phyloP scores from a whole-genome alignment of 2,329 filamentous ascomycete species.

The Coniochaeta sp. region DNA sequence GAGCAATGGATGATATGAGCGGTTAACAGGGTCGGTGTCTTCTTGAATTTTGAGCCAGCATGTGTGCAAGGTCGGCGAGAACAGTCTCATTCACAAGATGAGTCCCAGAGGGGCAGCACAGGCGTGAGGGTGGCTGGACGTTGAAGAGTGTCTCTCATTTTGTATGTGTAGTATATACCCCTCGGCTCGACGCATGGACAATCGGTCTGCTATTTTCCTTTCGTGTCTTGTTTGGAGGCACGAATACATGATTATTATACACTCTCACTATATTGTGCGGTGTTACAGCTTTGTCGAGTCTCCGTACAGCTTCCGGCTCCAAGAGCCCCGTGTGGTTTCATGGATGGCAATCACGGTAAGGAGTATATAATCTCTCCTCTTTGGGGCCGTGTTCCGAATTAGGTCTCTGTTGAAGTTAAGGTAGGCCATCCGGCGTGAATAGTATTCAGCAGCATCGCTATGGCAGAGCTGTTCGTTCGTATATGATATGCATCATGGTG shows the following conservation, averaged over 20 bases:
- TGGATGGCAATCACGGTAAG: too few species aligned
- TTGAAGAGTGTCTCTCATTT: constrained; percentile 1
- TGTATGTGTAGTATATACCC: constrained; percentile 3
- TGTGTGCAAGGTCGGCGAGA: neutral
- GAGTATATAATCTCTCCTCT: too few species aligned
- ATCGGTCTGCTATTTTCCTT: neutral
- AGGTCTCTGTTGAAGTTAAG: too few species aligned
- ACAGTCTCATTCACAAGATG: neutral
- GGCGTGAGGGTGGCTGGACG: neutral
- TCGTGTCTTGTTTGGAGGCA: neutral
- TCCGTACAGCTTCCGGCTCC: too few species aligned
- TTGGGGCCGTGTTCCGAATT: too few species aligned
- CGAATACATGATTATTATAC: neutral
- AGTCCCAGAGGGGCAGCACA: neutral
- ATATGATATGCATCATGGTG: too few species aligned
- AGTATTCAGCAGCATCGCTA: too few species aligned
- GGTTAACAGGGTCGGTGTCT: neutral
- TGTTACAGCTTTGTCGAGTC: neutral
- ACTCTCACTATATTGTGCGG: neutral
- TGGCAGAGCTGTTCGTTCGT: too few species aligned
- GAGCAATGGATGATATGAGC: neutral
- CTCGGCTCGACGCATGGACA: constrained; percentile 1
- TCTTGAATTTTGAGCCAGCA: neutral
- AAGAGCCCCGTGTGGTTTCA: too few species aligned
- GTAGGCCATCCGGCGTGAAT: too few species aligned